phyloP scores from a whole-genome alignment of 2,329 filamentous ascomycete genomes.

The Hyphodiscus sp. region DNA sequence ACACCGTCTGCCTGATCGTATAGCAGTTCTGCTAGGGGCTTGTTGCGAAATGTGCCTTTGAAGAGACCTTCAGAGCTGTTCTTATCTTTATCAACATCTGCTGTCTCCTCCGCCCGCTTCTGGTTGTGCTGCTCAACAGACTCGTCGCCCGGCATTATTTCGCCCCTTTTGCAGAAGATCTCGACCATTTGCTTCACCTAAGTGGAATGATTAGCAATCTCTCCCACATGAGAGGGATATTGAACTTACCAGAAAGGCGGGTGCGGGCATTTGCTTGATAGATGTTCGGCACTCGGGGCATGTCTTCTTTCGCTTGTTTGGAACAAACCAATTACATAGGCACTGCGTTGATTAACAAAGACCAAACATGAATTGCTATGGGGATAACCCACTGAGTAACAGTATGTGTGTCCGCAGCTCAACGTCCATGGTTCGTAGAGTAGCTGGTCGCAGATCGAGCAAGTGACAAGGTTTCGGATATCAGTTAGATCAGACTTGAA shows the following conservation, averaged over 20 bases:
- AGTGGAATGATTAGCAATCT: constrained; percentile 1
- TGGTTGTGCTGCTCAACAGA: constrained; percentile 53
- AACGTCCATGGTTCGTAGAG: constrained; percentile 66
- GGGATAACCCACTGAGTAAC: constrained; percentile 50
- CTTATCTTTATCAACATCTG: constrained; percentile 53
- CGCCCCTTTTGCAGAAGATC: constrained; percentile 52
- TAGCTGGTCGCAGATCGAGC: constrained; percentile 61
- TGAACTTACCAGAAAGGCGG: constrained; percentile 52
- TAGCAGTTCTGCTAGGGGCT: constrained; percentile 9
- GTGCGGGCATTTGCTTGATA: constrained; percentile 53
- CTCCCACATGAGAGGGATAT: background rate
- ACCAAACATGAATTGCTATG: background rate
- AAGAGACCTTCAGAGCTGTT: constrained; percentile 52
- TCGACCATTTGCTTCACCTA: constrained; percentile 59
- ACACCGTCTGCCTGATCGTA: constrained; percentile 56
- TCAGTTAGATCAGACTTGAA: constrained; percentile 48
- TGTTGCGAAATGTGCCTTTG: constrained; percentile 40
- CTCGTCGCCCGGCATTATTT: constrained; percentile 57
- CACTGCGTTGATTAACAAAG: constrained; percentile 24
- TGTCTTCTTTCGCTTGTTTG: constrained; percentile 50
- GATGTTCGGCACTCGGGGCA: constrained; percentile 61
- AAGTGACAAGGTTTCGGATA: constrained; percentile 55
- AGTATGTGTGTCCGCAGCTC: constrained; percentile 65
- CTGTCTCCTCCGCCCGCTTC: constrained; percentile 52
- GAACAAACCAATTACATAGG: constrained; percentile 32